Conservation (phyloP, 306 rosid genomes). For the Luffa acutangula region DNA sequence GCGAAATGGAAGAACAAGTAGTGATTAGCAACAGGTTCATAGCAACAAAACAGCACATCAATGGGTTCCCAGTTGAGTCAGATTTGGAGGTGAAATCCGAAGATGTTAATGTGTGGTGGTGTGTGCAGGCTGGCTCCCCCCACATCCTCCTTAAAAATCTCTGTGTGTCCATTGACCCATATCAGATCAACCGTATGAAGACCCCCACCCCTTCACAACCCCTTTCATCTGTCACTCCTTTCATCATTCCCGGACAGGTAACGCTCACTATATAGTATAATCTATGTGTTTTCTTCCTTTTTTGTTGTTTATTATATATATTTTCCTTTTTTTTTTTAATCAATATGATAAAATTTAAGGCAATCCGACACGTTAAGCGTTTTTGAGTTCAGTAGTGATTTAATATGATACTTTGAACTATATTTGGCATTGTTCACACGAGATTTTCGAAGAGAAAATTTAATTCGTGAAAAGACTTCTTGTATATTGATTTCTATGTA, state of each 20-base stretch:
- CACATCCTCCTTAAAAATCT: slow-evolving; percentile 43
- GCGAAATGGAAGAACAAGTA: slow-evolving; percentile 1
- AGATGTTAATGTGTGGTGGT: slow-evolving; percentile 16
- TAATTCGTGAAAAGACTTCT: too few relatives aligned
- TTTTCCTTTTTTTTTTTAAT: too few relatives aligned
- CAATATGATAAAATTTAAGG: too few relatives aligned
- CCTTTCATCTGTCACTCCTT: slow-evolving; percentile 9
- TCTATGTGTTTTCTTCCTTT: too few relatives aligned
- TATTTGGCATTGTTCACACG: too few relatives aligned
- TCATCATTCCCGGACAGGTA: slow-evolving; percentile 42
- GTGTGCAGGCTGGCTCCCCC: slow-evolving; percentile 19
- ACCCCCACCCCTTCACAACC: slow-evolving; percentile 21
- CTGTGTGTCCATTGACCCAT: slow-evolving; percentile 48
- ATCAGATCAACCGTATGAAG: slow-evolving; percentile 52
- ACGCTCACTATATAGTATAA: too few relatives aligned
- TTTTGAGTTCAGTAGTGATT: too few relatives aligned
- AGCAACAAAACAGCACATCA: slow-evolving; percentile 22
- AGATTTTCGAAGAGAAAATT: too few relatives aligned
- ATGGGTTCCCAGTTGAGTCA: slow-evolving; percentile 39
- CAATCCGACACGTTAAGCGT: too few relatives aligned
- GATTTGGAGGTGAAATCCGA: slow-evolving; percentile 35
- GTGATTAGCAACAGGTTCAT: slow-evolving; percentile 43
- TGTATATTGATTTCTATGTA: too few relatives aligned
- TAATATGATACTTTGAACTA: too few relatives aligned
- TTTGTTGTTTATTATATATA: too few relatives aligned